Percentiles rank a stretch among this genome's conserved stretches.
Conservation (phyloP, 257 asterid species). For the Nicotiana obtusifolia region DNA sequence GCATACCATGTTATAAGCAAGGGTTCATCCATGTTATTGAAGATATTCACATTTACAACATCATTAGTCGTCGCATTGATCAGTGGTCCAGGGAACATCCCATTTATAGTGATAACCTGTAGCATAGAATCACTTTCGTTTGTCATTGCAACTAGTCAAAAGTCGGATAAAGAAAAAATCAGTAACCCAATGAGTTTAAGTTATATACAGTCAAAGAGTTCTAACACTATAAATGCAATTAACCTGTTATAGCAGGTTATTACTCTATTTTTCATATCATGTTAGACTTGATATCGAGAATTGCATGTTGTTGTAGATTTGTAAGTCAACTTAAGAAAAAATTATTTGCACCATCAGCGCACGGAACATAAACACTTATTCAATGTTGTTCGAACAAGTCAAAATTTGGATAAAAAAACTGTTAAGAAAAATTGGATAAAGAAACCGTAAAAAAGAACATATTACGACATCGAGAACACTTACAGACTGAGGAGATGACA, state of each 20-base stretch:
- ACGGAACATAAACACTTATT: background rate
- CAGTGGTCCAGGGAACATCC: slow-evolving; percentile 74
- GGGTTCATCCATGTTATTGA: slow-evolving; percentile 63
- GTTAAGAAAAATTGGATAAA: background rate
- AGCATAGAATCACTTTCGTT: background rate
- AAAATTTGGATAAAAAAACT: background rate
- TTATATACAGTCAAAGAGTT: background rate
- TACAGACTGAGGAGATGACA: slow-evolving; percentile 20
- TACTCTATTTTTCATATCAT: background rate
- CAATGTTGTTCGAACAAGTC: background rate
- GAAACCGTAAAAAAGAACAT: background rate
- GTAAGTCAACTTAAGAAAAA: background rate
- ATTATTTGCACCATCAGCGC: background rate
- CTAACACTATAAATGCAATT: background rate
- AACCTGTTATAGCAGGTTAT: background rate
- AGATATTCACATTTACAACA: slow-evolving; percentile 43
- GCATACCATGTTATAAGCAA: slow-evolving; percentile 65
- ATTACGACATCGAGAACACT: background rate
- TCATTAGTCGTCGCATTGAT: slow-evolving; percentile 64
- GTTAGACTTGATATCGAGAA: background rate
- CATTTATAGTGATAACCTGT: slow-evolving; percentile 72
- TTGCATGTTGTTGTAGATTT: background rate
- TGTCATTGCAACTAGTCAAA: background rate
- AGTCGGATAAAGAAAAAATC: background rate
- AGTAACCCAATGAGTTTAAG: background rate